These are phyloP conservation scores for Fusarium sp. DNA, from an alignment of 2,329 filamentous ascomycete genomes.

Conservation along the genomic window DNA sequence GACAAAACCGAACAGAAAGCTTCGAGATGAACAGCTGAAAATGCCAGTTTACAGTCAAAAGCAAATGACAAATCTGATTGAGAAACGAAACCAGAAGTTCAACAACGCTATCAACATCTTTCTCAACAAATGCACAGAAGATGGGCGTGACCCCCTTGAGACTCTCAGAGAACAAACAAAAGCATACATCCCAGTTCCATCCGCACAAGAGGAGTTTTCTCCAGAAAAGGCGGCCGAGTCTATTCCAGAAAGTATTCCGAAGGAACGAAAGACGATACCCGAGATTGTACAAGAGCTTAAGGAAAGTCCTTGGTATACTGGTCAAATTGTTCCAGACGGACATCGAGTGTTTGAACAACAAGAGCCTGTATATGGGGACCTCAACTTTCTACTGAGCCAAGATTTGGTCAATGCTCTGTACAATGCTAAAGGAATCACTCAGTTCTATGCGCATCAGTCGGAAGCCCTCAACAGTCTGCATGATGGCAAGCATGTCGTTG, in stretches of 20 bases:
- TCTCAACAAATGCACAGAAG: conserved; percentile 76
- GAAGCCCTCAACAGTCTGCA: conserved; percentile 92
- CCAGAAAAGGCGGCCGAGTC: conserved; percentile 55
- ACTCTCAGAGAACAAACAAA: conserved; percentile 70
- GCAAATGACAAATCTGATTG: conserved; percentile 89
- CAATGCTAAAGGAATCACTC: conserved; percentile 87
- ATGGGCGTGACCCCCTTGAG: conserved; percentile 74
- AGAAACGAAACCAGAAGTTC: conserved; percentile 90
- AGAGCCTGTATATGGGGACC: conserved; percentile 81
- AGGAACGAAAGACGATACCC: conserved; percentile 80
- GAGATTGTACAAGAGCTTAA: conserved; percentile 90
- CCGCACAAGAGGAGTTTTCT: conserved; percentile 54
- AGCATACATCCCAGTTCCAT: conserved; percentile 71
- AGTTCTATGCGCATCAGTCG: conserved; percentile 91
- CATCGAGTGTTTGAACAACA: conserved; percentile 92
- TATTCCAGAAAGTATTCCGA: conserved; percentile 79
- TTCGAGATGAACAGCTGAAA: conserved; percentile 83
- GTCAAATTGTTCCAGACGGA: conserved; percentile 92
- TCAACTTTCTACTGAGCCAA: conserved; percentile 89
- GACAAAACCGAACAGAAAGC: conserved; percentile 73
- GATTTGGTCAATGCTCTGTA: conserved; percentile 95
- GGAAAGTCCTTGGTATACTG: conserved; percentile 85
- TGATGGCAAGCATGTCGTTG: conserved; percentile 86
- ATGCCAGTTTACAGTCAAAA: conserved; percentile 95
- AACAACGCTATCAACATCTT: conserved; percentile 80